A percentile compares a stretch with the other conserved stretches of the same genome.
Evolutionary conservation across 805 yeast genomes (phyloP).

Genomic region (Ascoidea rubescens): DNA sequence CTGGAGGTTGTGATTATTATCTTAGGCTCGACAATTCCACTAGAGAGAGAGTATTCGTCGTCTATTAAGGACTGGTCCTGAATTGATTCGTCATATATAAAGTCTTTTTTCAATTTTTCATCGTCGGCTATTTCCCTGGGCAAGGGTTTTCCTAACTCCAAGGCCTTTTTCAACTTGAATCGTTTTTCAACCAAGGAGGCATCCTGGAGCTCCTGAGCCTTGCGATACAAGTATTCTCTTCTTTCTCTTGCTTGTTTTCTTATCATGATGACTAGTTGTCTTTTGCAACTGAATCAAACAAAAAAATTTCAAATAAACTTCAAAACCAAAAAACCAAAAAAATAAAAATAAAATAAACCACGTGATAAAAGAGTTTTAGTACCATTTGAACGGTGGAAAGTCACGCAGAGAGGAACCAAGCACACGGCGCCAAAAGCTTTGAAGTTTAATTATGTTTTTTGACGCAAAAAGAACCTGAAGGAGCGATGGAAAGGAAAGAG

Average conservation of each 20-base stretch:
- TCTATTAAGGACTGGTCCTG: slow-evolving; percentile 41
- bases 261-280: slow-evolving; percentile 42
- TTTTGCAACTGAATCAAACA: not conserved
- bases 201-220: slow-evolving; percentile 83
- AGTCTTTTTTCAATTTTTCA: slow-evolving; percentile 64
- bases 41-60: slow-evolving; percentile 79
- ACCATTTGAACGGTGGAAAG: no score
- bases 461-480: no score
- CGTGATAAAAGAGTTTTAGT: no score
- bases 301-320: no score
- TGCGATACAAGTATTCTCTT: slow-evolving; percentile 81
- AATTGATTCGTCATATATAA: slow-evolving; percentile 71
- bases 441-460: no score
- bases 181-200: slow-evolving; percentile 76
- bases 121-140: slow-evolving; percentile 90
- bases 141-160: slow-evolving; percentile 83
- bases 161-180: slow-evolving; percentile 71
- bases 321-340: no score
- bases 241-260: slow-evolving; percentile 95
- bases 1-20: slow-evolving; percentile 88
- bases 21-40: slow-evolving; percentile 85
- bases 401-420: no score
- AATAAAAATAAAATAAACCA: no score
- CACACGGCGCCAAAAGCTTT: no score
- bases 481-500: no score